A percentile compares a stretch with the other conserved stretches of the same genome.
These are phyloP conservation scores for Breynia disticha DNA, from an alignment of 441 rosid genomes.

Conservation along the genomic window DNA sequence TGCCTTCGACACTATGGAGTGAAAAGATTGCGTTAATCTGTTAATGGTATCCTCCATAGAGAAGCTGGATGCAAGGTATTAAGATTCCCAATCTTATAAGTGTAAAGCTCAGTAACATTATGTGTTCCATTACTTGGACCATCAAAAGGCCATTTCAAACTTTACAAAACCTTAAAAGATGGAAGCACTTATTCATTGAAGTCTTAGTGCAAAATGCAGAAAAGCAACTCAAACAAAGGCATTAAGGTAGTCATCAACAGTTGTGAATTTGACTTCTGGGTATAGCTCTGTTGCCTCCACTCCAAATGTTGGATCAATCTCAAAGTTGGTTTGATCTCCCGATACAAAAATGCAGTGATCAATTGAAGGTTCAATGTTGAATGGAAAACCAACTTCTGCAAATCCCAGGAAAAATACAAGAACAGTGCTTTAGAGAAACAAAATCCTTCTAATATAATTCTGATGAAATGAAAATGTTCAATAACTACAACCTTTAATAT, in stretches of 20 bases:
- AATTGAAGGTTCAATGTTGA: conserved; percentile 30
- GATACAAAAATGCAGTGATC: conserved; percentile 35
- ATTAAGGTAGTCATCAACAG: conserved; percentile 39
- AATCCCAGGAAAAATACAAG: not conserved
- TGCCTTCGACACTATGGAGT: too few species aligned
- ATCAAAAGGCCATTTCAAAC: too few species aligned
- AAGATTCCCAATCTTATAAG: too few species aligned
- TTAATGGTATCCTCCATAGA: too few species aligned
- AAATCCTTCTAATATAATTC: not conserved
- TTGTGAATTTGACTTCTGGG: conserved; percentile 44
- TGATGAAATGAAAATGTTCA: not conserved
- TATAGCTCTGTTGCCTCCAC: conserved; percentile 51
- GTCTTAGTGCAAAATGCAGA: too few species aligned
- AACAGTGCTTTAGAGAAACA: too few species aligned
- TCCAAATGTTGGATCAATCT: conserved; percentile 42
- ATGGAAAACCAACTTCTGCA: conserved; percentile 37
- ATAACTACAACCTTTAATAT: conserved; percentile 29
- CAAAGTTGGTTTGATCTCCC: conserved; percentile 45
- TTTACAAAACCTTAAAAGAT: too few species aligned
- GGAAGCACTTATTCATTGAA: too few species aligned
- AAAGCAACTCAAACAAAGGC: conserved; percentile 29
- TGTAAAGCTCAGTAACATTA: too few species aligned
- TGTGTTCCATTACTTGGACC: too few species aligned
- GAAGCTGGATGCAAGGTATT: too few species aligned
- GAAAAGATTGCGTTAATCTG: too few species aligned